Evolutionary conservation across 441 rosid genomes (phyloP).

Genomic region (Pelargonium australe): DNA sequence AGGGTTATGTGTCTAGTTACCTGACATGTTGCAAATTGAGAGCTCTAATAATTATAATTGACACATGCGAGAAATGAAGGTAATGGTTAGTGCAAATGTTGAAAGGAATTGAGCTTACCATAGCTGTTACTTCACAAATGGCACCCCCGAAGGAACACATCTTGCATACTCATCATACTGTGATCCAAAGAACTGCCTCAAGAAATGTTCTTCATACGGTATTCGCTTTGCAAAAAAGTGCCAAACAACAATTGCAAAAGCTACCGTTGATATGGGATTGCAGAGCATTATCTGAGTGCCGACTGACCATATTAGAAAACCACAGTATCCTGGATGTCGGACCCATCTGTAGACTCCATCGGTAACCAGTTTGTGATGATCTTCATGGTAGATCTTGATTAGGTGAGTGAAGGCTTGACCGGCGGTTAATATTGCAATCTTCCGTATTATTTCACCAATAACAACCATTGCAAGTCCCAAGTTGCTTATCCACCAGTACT

Average conservation of each 20-base stretch:
- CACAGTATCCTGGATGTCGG: slow-evolving; percentile 75
- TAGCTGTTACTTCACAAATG: slow-evolving; percentile 41
- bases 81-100: too few relatives aligned
- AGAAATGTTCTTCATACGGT: slow-evolving; percentile 59
- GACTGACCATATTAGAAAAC: slow-evolving; percentile 70
- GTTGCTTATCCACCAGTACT: slow-evolving; percentile 57
- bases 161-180: slow-evolving; percentile 45
- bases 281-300: slow-evolving; percentile 82
- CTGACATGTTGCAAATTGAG: too few relatives aligned
- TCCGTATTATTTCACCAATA: slow-evolving; percentile 54
- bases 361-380: slow-evolving; percentile 56
- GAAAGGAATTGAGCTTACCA: too few relatives aligned
- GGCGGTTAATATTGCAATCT: slow-evolving; percentile 60
- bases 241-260: slow-evolving; percentile 55
- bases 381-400: slow-evolving; percentile 51
- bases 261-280: slow-evolving; percentile 56
- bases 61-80: too few relatives aligned
- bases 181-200: slow-evolving; percentile 58
- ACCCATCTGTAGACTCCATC: slow-evolving; percentile 47
- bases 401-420: slow-evolving; percentile 64
- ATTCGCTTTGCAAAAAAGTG: slow-evolving; percentile 52
- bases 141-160: slow-evolving; percentile 60
- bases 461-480: slow-evolving; percentile 52
- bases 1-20: too few relatives aligned
- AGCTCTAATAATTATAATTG: too few relatives aligned